Evolutionary conservation across 2,329 filamentous ascomycete species (phyloP), one percentile per base, ranked within the genome.

Genomic region (Emydomyces testavorans): DNA sequence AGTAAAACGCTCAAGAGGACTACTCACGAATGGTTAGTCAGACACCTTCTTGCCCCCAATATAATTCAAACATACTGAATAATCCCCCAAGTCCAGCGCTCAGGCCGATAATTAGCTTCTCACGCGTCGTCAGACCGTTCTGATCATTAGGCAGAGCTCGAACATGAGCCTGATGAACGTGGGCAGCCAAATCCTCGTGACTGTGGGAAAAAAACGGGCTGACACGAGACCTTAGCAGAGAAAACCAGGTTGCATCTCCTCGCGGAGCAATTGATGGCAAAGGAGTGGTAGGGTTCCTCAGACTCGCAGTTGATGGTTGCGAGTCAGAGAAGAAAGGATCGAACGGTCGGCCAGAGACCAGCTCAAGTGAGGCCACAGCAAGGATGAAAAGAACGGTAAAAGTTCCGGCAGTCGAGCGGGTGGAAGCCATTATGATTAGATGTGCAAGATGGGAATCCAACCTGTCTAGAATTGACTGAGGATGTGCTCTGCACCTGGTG

Each of bases 71-170:
- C 47, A 8, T 39, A 45, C 47, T 21, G 24, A 31, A 31, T 1
- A 39, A 26, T 26, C 40, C 47, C 4, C 26, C 47, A 28, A 49
- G n/a, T 38, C 47, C 47, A 3, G 39, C 41, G 20, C 40, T 31
- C 11, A 49, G 31, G 1, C 47, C 47, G n/a, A 49, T 45, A 10
- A 45, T 26, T 6, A 44, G n/a, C 13, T 39, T 49, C 26, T 49
- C 47, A 3, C 39, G 35, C 26, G 16, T 38, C 20, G 47, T 29
- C 5, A 49, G 10, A 7, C 21, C 23, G 15, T 37, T 6, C 5
- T 6, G 11, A 7, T 37, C 29, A 23, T 15, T 13, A 2, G 2
- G 10, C 10, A 36, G 13, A 6, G 37, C 32, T 10, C 38, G 37
- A 1, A 7, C 15, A 36, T 21, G 15, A 16, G 31, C 8, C 21